Percentiles rank a stretch among this genome's conserved stretches.
Evolutionary conservation across 345 rosid species (phyloP).

Genomic region (Reutealis trisperma): DNA sequence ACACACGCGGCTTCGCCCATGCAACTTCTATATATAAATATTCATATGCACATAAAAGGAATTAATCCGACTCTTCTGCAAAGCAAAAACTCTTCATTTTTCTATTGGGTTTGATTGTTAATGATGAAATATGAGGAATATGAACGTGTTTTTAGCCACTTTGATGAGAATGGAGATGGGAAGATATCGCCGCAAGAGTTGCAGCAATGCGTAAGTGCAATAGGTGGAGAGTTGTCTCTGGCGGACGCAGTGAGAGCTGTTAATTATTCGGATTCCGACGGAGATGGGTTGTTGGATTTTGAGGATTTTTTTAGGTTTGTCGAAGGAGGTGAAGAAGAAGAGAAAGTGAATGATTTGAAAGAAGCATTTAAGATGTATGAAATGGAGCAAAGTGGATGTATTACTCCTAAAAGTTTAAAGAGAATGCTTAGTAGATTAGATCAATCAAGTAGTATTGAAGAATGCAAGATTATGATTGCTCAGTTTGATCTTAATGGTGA

Average conservation of each 20-base stretch:
- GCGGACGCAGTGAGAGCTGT: conserved; percentile 30
- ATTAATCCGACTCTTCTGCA: no score
- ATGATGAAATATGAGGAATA: conserved; percentile 14
- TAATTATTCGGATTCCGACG: conserved; percentile 20
- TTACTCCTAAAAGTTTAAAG: conserved; percentile 33
- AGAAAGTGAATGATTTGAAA: conserved; percentile 19
- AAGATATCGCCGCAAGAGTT: conserved; percentile 24
- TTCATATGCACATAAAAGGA: no score
- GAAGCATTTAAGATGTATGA: conserved; percentile 35
- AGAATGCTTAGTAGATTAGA: conserved; percentile 32
- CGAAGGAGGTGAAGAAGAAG: conserved; percentile 33
- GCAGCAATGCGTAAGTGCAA: conserved; percentile 8
- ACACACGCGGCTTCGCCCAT: neutral
- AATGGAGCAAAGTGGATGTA: conserved; percentile 22
- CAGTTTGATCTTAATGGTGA: conserved; percentile 37
- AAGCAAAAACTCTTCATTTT: no score
- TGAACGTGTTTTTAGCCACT: conserved; percentile 23
- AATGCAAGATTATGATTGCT: conserved; percentile 28
- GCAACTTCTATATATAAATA: neutral
- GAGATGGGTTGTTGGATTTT: conserved; percentile 24
- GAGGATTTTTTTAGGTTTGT: conserved; percentile 28
- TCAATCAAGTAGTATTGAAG: neutral
- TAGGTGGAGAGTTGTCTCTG: conserved; percentile 18
- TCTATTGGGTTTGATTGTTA: no score
- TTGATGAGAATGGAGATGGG: conserved; percentile 33